Evolutionary conservation across 1,139 yeast genomes (phyloP), one percentile per base, ranked within the genome.

Genomic region (Sugiyamaella paludigena): DNA sequence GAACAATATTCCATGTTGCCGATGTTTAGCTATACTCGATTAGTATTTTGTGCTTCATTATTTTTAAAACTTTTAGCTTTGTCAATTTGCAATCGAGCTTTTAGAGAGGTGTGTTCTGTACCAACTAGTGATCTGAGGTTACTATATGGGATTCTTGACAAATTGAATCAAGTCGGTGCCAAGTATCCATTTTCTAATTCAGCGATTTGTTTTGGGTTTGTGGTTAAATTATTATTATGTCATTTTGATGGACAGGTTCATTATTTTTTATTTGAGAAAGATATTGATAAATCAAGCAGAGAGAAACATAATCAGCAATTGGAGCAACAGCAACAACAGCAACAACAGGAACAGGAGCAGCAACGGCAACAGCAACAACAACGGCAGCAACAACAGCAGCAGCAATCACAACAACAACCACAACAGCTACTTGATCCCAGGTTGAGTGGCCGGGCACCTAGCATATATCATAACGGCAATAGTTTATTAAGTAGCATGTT

Each of bases 1-100:
- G 51, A 48, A 15, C 57, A 57, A 16, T 43, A 83, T 36, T 78
- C 84, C 0, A 66, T 75, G 2, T 70, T 81, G 44, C 95, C 95
- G 1, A 69, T 84, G 50, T 75, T 81, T 53, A 79, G 79, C 56
- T 78, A 79, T 48, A 76, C 88, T 1, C 71, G 95, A 57, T 69
- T 86, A 47, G 77, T 84, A 42, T 84, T 83, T 61, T 80, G 87
- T 1, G 81, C 82, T 0, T 87, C 88, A 9, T 79, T 82, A 73
- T 67, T 84, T 12, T 68, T 84, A 46, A 73, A 87, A 53, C 69
- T 83, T 43, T 68, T 88, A 33, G 81, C 76, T 56, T 67, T 81
- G 47, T 75, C 78, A 13, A 63, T 82, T 34, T 75, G 83, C 5
- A 70, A 80, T 11, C 83, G 86, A 1, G 72, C 77, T 30, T 74